phyloP scores from a whole-genome alignment of 2,329 filamentous ascomycete species.

The Cladophialophora psammophila region DNA sequence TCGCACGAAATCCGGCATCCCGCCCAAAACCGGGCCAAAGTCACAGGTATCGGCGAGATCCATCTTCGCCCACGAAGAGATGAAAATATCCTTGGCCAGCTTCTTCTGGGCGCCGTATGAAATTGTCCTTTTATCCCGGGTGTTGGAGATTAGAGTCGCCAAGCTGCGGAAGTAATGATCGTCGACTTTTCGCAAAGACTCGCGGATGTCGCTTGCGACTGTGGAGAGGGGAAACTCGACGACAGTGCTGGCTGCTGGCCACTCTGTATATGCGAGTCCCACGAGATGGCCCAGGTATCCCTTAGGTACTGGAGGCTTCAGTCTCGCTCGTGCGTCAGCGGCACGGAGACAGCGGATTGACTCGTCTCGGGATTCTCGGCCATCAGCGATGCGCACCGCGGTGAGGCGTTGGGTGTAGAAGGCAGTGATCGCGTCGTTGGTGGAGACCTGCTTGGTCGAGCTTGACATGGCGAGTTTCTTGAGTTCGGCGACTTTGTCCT shows the following conservation, averaged over 20 bases:
- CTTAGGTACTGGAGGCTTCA: slow-evolving; percentile 15
- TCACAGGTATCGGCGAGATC: slow-evolving; percentile 10
- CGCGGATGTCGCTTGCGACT: slow-evolving; percentile 14
- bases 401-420: slow-evolving; percentile 17
- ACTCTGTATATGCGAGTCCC: slow-evolving; percentile 17
- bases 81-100: slow-evolving; percentile 18
- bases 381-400: slow-evolving; percentile 11
- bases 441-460: slow-evolving; percentile 3
- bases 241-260: slow-evolving; percentile 1
- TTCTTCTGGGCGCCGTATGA: slow-evolving; percentile 19
- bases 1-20: slow-evolving; percentile 20
- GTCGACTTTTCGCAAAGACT: slow-evolving; percentile 18
- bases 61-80: slow-evolving; percentile 24
- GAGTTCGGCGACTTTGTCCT: slow-evolving; percentile 19
- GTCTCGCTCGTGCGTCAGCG: slow-evolving; percentile 10
- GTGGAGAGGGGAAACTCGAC: slow-evolving; percentile 9
- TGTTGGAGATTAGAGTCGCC: slow-evolving; percentile 13
- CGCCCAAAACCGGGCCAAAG: slow-evolving; percentile 17
- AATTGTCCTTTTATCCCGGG: slow-evolving; percentile 18
- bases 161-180: slow-evolving; percentile 19
- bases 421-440: slow-evolving; percentile 20
- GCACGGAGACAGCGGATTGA: slow-evolving; percentile 18
- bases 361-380: slow-evolving; percentile 11
- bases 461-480: slow-evolving; percentile 12
- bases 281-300: slow-evolving; percentile 20